A percentile compares a stretch with the other conserved stretches of the same genome.
These are phyloP conservation scores for Lagerstroemia speciosa DNA, from an alignment of 345 rosid species.

Conservation along the genomic window DNA sequence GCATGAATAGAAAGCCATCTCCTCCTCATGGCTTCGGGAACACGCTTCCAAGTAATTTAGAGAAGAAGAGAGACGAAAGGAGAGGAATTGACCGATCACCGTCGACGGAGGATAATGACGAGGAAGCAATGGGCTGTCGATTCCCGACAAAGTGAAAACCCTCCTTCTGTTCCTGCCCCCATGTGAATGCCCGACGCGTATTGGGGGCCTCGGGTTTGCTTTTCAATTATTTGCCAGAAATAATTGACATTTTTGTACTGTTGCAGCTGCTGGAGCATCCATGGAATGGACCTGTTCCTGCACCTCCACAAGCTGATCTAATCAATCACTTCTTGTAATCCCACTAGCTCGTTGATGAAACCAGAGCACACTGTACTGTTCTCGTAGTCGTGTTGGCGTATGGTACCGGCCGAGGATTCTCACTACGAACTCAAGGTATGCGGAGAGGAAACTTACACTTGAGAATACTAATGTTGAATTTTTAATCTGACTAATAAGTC, in stretches of 20 bases:
- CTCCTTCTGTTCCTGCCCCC: slow-evolving; percentile 3
- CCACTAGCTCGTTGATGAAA: too few relatives aligned
- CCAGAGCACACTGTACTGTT: too few relatives aligned
- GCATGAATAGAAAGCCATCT: background rate
- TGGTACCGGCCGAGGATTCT: too few relatives aligned
- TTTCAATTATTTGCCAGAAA: slow-evolving; percentile 3
- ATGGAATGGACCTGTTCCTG: background rate
- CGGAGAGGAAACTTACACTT: too few relatives aligned
- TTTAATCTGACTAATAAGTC: too few relatives aligned
- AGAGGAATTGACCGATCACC: background rate
- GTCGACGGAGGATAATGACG: background rate
- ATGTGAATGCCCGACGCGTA: slow-evolving; percentile 7
- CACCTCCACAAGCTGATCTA: too few relatives aligned
- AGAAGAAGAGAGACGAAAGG: too few relatives aligned
- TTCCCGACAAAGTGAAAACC: slow-evolving; percentile 4
- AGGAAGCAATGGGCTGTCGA: background rate
- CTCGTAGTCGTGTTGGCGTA: too few relatives aligned
- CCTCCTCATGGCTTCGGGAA: background rate
- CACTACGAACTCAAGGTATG: too few relatives aligned
- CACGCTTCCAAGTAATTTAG: background rate
- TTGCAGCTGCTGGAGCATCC: background rate
- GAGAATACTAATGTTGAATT: too few relatives aligned
- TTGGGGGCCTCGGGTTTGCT: slow-evolving; percentile 4
- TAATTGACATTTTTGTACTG: background rate
- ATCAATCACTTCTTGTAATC: too few relatives aligned